Conservation (phyloP, 495 filamentous ascomycete species). For the Monascus purpureus region DNA sequence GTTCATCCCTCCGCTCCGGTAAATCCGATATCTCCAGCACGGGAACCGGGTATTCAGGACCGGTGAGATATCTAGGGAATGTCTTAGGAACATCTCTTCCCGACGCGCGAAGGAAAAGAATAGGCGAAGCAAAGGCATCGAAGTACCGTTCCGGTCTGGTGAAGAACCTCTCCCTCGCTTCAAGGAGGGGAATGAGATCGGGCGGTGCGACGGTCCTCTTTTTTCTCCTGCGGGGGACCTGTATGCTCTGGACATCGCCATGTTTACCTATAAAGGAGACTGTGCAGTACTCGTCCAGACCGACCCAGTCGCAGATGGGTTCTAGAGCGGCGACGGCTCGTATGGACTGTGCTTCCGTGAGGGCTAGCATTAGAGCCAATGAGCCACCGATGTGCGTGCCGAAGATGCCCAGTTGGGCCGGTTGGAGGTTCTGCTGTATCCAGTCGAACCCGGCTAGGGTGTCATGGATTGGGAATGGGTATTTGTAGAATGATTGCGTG, state of each 20-base stretch:
- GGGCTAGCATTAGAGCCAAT: slow-evolving; percentile 41
- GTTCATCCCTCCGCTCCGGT: no score
- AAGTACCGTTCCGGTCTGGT: slow-evolving; percentile 33
- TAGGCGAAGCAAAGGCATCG: slow-evolving; percentile 45
- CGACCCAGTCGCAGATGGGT: slow-evolving; percentile 29
- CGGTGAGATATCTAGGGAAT: slow-evolving; percentile 21
- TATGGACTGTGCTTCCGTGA: slow-evolving; percentile 39
- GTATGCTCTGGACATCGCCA: no score
- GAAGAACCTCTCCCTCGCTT: slow-evolving; percentile 31
- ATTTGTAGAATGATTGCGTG: slow-evolving; percentile 9
- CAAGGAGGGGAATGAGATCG: slow-evolving; percentile 21
- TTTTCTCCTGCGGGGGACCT: background rate
- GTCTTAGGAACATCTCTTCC: slow-evolving; percentile 22
- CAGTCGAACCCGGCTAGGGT: slow-evolving; percentile 27
- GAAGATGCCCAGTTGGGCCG: slow-evolving; percentile 27
- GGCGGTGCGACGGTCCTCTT: slow-evolving; percentile 8
- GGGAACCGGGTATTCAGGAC: slow-evolving; percentile 22
- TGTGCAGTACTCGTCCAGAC: slow-evolving; percentile 24
- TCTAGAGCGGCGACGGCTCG: slow-evolving; percentile 20
- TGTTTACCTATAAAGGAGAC: no score
- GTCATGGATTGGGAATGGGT: slow-evolving; percentile 29
- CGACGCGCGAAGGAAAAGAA: slow-evolving; percentile 41
- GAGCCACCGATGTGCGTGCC: slow-evolving; percentile 43
- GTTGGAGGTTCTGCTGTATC: slow-evolving; percentile 17
- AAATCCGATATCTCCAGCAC: slow-evolving; percentile 5